Base-by-base conservation (phyloP, 2,329 filamentous ascomycete species). In the Fusarium proliferatum region DNA sequence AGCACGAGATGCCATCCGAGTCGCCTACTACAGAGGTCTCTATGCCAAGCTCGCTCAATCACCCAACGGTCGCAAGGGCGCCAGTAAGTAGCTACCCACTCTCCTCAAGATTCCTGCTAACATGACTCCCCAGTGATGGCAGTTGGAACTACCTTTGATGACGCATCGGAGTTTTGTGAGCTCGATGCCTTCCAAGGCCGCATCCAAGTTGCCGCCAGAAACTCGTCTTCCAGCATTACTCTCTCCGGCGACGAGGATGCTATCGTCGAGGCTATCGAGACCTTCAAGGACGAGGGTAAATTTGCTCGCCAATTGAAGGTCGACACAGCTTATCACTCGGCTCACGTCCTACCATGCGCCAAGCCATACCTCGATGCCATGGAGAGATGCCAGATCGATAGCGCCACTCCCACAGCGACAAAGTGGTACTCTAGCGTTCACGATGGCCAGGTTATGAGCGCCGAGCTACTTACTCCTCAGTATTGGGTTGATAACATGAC, bases 1-100 rank as follows among this genome's bases (percentile, higher is more conserved):
- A 0, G 73, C 79, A 3, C 65, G 76, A 16, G 80, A 81, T 9
- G 84, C 84, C 4, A 64, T 64, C 26, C 36, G 26, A 8, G 28
- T 52, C 12, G 62, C 62, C 0, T 28, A 82, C 84, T 58, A 77
- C 73, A 9, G 73, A 77, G 2, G 83, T 1, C 28, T 61, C 4
- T 41, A 28, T 2, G 23, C 39, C 3, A 21, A 56, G 21, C 30
- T 45, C 15, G 30, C 48, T 0, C 48, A 52, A 1, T 52, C 48
- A 1, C 48, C 48, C 5, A 52, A 52, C 1, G 48, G 48, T 2
- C 5, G 30, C 11, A 52, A 36, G 11, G 48, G 48, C 6, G 48
- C 48, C 1, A 52, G 48, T 52, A 34, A 36, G 48, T 51, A 23
- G 5, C 3, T 6, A 3, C 2, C 4, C 0, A 19, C 2, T 5